These are phyloP conservation scores for Fennellomyces sp. DNA, from an alignment of 371 early-diverging fungal species.

Conservation along the genomic window DNA sequence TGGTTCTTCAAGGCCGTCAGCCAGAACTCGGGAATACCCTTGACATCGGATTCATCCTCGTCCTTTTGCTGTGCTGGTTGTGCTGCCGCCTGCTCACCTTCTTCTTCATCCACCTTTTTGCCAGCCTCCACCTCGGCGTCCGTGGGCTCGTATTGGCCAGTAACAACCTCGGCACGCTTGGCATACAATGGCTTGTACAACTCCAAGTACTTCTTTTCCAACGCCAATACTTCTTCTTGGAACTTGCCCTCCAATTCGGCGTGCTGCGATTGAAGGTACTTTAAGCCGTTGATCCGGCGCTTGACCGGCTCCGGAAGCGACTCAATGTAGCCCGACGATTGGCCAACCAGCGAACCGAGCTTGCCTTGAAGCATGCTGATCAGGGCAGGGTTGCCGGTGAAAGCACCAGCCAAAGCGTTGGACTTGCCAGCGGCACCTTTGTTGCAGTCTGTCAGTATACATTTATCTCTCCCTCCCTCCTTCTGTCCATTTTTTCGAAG, in stretches of 20 bases:
- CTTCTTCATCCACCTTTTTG: slow-evolving; percentile 61
- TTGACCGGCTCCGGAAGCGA: slow-evolving; percentile 75
- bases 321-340: slow-evolving; percentile 82
- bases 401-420: slow-evolving; percentile 21
- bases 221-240: slow-evolving; percentile 86
- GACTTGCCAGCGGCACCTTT: slow-evolving; percentile 4
- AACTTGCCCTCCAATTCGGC: slow-evolving; percentile 82
- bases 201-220: slow-evolving; percentile 94
- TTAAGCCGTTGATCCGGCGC: slow-evolving; percentile 83
- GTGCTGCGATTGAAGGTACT: slow-evolving; percentile 84
- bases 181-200: slow-evolving; percentile 88
- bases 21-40: slow-evolving; percentile 89
- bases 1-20: slow-evolving; percentile 87
- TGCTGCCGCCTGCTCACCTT: slow-evolving; percentile 42
- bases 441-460: neutral
- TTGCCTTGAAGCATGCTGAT: slow-evolving; percentile 70
- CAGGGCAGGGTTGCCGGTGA: slow-evolving; percentile 46
- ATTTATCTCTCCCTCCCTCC: neutral
- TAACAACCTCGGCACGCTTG: slow-evolving; percentile 79
- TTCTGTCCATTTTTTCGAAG: slow-evolving; percentile 7
- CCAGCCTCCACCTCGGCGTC: slow-evolving; percentile 79
- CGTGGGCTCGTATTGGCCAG: slow-evolving; percentile 85
- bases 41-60: slow-evolving; percentile 5
- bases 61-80: slow-evolving; percentile 27
- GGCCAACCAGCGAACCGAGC: slow-evolving; percentile 79